Percentiles rank a stretch among this genome's conserved stretches.
Conservation (phyloP, 371 early-diverging fungal genomes). For the Mortierella sp. region DNA sequence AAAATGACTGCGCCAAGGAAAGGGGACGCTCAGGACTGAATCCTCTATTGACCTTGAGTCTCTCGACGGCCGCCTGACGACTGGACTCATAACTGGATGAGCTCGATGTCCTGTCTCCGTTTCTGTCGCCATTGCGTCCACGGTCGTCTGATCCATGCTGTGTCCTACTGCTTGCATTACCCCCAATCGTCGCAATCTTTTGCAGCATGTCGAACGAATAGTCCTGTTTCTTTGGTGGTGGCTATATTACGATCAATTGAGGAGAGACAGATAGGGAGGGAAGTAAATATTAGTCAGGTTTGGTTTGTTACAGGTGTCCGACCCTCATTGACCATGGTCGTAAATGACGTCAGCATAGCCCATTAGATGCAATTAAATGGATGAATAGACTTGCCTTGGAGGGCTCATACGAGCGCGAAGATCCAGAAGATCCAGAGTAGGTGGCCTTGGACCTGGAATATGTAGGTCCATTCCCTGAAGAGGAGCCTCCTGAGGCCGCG, state of each 20-base stretch:
- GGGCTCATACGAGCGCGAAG: slow-evolving; percentile 20
- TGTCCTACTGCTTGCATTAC: slow-evolving; percentile 4
- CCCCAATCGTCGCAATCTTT: slow-evolving; percentile 33
- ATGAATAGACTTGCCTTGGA: slow-evolving; percentile 45
- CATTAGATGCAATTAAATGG: not conserved
- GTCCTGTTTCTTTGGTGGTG: slow-evolving; percentile 28
- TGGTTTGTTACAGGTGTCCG: not conserved
- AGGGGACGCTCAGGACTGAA: slow-evolving; percentile 46
- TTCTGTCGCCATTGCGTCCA: slow-evolving; percentile 21
- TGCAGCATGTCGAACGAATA: slow-evolving; percentile 43
- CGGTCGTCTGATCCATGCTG: slow-evolving; percentile 20
- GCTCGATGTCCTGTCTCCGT: not conserved
- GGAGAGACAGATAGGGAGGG: not conserved
- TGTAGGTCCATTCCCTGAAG: slow-evolving; percentile 30
- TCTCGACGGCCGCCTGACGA: slow-evolving; percentile 43
- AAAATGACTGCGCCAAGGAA: slow-evolving; percentile 23
- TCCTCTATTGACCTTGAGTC: slow-evolving; percentile 41
- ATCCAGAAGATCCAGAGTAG: slow-evolving; percentile 25
- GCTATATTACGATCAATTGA: slow-evolving; percentile 15
- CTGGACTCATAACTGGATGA: slow-evolving; percentile 11
- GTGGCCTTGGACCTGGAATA: slow-evolving; percentile 34
- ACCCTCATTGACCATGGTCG: not conserved
- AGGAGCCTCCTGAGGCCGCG: not conserved
- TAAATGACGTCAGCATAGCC: not conserved
- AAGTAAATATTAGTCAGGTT: not conserved